Conservation (phyloP, 345 rosid species). For the Psidium guajava region DNA sequence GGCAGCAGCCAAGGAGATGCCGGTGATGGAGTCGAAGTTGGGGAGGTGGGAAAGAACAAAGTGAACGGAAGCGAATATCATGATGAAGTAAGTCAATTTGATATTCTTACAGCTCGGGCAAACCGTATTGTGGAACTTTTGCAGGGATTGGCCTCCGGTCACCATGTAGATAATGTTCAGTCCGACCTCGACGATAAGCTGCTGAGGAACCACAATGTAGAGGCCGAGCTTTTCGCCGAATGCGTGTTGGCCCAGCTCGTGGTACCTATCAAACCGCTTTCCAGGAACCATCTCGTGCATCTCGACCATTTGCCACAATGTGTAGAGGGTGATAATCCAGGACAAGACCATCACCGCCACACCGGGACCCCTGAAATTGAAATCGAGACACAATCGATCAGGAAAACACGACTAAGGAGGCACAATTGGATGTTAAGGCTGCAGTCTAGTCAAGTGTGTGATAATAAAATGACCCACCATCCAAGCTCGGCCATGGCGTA, state of each 20-base stretch:
- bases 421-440: not conserved
- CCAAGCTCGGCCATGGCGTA: conserved; percentile 71
- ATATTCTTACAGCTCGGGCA: conserved; percentile 26
- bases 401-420: not conserved
- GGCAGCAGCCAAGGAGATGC: no score
- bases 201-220: conserved; percentile 75
- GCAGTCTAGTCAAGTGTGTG: not conserved
- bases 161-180: conserved; percentile 68
- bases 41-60: conserved; percentile 71
- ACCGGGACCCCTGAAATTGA: conserved; percentile 62
- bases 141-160: conserved; percentile 56
- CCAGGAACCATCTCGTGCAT: conserved; percentile 91
- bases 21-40: conserved; percentile 56
- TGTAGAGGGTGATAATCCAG: conserved; percentile 67
- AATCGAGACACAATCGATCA: not conserved
- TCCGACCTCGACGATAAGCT: conserved; percentile 61
- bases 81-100: conserved; percentile 57
- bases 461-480: conserved; percentile 31
- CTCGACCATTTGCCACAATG: conserved; percentile 88
- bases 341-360: conserved; percentile 43
- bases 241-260: conserved; percentile 73
- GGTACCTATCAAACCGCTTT: conserved; percentile 61
- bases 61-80: conserved; percentile 56
- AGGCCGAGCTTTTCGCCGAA: conserved; percentile 77
- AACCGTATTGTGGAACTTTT: conserved; percentile 45